Percentiles rank a stretch among this genome's conserved stretches.
These are phyloP conservation scores for Gastrolobium bilobum DNA, from an alignment of 306 rosid genomes.

Conservation along the genomic window DNA sequence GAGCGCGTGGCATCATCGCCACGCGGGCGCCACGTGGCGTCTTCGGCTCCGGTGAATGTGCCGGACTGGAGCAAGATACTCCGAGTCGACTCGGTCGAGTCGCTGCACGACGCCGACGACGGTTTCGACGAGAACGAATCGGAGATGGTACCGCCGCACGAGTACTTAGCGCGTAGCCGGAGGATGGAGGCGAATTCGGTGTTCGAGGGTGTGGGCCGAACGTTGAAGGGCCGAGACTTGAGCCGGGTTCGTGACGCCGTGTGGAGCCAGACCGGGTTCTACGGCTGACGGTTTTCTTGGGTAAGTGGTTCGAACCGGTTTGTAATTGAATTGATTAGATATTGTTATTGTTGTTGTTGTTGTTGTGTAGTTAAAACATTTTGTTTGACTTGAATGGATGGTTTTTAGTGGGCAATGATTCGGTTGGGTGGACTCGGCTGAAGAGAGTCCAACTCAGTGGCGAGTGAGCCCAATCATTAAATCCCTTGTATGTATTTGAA, in stretches of 20 bases:
- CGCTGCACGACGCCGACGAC: constrained; percentile 61
- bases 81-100: constrained; percentile 82
- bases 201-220: constrained; percentile 94
- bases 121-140: constrained; percentile 59
- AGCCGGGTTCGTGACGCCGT: constrained; percentile 94
- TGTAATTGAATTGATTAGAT: constrained; percentile 12
- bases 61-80: constrained; percentile 99
- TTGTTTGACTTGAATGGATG: constrained; percentile 27
- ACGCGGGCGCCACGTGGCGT: constrained; percentile 65
- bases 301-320: constrained; percentile 21
- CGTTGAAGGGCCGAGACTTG: constrained; percentile 95
- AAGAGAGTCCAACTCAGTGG: constrained; percentile 60
- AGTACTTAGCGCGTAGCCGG: constrained; percentile 85
- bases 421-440: constrained; percentile 55
- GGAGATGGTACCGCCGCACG: constrained; percentile 95
- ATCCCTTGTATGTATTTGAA: constrained; percentile 4
- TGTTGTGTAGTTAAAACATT: constrained; percentile 1
- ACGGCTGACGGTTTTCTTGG: constrained; percentile 59
- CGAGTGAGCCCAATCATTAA: constrained; percentile 59
- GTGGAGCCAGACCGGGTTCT: constrained; percentile 97
- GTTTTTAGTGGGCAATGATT: constrained; percentile 64
- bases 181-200: constrained; percentile 80
- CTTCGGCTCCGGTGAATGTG: constrained; percentile 90
- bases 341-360: neutral
- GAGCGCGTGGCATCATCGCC: constrained; percentile 56